Conservation (phyloP, 495 filamentous ascomycete genomes). For the Aspergillus ostianus region DNA sequence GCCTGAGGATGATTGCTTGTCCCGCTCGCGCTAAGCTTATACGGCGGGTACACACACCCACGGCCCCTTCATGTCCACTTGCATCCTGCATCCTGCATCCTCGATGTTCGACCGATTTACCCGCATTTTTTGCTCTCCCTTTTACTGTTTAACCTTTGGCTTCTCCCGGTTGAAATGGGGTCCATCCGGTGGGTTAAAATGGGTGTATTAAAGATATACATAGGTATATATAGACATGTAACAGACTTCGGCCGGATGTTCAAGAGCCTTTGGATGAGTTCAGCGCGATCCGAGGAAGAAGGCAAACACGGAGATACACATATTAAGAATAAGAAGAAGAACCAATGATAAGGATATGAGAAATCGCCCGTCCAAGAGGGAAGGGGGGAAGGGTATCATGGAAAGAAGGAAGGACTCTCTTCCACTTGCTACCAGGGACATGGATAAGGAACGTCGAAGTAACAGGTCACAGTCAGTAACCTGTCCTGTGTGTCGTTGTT, state of each 20-base stretch:
- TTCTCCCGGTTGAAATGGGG: not conserved
- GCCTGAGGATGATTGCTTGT: constrained; percentile 11
- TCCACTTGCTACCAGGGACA: not conserved
- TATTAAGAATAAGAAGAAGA: not conserved
- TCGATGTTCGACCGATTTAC: too few species aligned
- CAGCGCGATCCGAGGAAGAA: not conserved
- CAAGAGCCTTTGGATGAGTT: not conserved
- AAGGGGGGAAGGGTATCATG: not conserved
- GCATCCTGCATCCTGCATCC: too few species aligned
- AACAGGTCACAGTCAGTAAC: not conserved
- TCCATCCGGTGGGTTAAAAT: not conserved
- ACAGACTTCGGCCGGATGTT: not conserved
- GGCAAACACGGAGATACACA: not conserved
- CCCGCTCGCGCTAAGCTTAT: constrained; percentile 6
- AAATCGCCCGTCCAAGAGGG: not conserved
- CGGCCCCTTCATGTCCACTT: too few species aligned
- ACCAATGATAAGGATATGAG: not conserved
- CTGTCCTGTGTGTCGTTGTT: not conserved
- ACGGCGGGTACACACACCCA: not conserved
- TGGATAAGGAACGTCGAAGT: not conserved
- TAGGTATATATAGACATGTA: too few species aligned
- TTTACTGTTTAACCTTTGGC: not conserved
- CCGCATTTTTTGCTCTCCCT: too few species aligned
- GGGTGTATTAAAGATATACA: not conserved
- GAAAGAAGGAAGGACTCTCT: too few species aligned